A percentile compares a stretch with the other conserved stretches of the same genome.
phyloP scores from a whole-genome alignment of 192 early-diverging fungal species.

The Umbelopsis ramanniana region DNA sequence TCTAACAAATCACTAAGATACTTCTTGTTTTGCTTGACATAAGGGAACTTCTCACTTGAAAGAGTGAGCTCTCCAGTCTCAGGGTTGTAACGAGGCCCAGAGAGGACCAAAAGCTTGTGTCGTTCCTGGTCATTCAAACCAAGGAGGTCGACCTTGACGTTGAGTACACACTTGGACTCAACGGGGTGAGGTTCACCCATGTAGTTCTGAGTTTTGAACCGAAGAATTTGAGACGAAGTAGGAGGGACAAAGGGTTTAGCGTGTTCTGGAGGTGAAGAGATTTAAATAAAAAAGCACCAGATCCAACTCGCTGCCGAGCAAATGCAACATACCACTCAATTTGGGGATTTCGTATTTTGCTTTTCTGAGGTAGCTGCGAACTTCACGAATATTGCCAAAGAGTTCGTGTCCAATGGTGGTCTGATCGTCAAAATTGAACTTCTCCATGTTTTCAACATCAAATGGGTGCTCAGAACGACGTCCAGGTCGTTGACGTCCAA shows the following conservation, averaged over 20 bases:
- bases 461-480: conserved; percentile 25
- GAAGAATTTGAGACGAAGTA: conserved; percentile 46
- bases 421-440: conserved; percentile 59
- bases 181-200: conserved; percentile 57
- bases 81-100: conserved; percentile 65
- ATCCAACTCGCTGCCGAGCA: neutral
- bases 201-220: conserved; percentile 55
- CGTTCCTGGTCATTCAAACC: conserved; percentile 46
- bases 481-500: conserved; percentile 12
- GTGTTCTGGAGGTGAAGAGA: conserved; percentile 38
- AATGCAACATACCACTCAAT: conserved; percentile 47
- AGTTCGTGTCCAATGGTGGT: conserved; percentile 57
- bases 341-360: conserved; percentile 63
- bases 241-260: conserved; percentile 60
- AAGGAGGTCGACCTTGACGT: conserved; percentile 50
- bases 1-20: conserved; percentile 57
- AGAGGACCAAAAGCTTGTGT: conserved; percentile 66
- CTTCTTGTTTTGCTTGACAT: conserved; percentile 60
- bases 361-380: conserved; percentile 61
- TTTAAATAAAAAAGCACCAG: neutral
- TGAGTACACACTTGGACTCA: conserved; percentile 56
- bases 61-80: conserved; percentile 58
- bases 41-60: conserved; percentile 56
- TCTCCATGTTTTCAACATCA: conserved; percentile 54
- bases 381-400: conserved; percentile 53